phyloP scores from a whole-genome alignment of 2,329 filamentous ascomycete species.

The Talaromyces albobiverticillius region DNA sequence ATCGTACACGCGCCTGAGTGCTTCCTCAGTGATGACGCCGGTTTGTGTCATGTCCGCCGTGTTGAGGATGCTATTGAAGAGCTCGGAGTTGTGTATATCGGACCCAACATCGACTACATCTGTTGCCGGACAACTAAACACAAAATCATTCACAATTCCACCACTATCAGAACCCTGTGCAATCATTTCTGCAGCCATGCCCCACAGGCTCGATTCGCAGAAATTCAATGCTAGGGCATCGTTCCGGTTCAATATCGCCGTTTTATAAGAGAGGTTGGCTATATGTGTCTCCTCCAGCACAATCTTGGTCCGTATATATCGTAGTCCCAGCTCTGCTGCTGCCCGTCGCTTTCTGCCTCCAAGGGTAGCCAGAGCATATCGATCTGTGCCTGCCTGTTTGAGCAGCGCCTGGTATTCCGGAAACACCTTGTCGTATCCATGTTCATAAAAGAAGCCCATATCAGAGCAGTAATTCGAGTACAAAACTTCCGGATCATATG shows the following conservation, averaged over 20 bases:
- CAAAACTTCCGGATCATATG: slow-evolving; percentile 21
- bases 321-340: slow-evolving; percentile 17
- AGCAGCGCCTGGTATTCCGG: slow-evolving; percentile 21
- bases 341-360: slow-evolving; percentile 19
- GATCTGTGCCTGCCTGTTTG: slow-evolving; percentile 9
- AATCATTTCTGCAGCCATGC: slow-evolving; percentile 37
- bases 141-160: slow-evolving; percentile 22
- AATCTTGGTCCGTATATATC: slow-evolving; percentile 24
- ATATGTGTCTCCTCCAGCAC: slow-evolving; percentile 19
- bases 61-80: slow-evolving; percentile 25
- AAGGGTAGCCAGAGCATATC: slow-evolving; percentile 12
- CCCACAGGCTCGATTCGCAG: slow-evolving; percentile 38
- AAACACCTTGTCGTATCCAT: slow-evolving; percentile 23
- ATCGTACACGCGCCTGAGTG: slow-evolving; percentile 23
- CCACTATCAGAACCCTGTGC: slow-evolving; percentile 23
- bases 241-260: slow-evolving; percentile 19
- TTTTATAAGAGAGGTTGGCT: slow-evolving; percentile 15
- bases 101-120: slow-evolving; percentile 23
- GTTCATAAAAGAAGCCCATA: slow-evolving; percentile 26
- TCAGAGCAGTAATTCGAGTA: slow-evolving; percentile 25
- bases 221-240: slow-evolving; percentile 28
- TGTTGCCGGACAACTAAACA: slow-evolving; percentile 23
- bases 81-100: slow-evolving; percentile 22
- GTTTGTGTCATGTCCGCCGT: slow-evolving; percentile 22
- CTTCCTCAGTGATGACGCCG: slow-evolving; percentile 23